Evolutionary conservation across 164 flowering plant species (phyloP), one percentile per base, ranked within the genome.

Genomic region (Tetrastigma voinierianum): DNA sequence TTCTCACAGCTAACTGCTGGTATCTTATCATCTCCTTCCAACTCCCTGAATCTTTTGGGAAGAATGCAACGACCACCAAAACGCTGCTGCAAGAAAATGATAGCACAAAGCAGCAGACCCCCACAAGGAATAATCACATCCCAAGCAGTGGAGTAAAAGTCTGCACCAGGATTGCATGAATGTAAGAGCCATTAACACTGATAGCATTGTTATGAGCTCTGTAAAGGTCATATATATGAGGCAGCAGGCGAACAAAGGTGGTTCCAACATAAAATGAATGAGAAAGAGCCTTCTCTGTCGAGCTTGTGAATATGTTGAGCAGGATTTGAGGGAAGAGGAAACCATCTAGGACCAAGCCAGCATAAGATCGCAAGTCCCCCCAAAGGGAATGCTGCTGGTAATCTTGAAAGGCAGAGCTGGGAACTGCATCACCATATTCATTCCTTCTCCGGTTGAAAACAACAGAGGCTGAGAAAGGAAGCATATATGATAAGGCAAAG

Each of bases 251-350:
- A 16, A 48, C 51, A 48, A 48, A 48, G 11, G 51, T 48, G n/a
- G 51, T 12, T 48, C 51, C 51, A 48, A 48, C 51, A 48, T 48
- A 48, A 16, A 48, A 48, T 48, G 51, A 16, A 48, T 48, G n/a
- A 9, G n/a, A 12, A 48, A 48, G 51, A 48, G 51, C 51, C 11
- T 16, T 48, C 51, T 12, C 51, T 16, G 14, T 48, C 11, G 51
- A 48, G 51, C n/a, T 5, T 16, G 14, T 7, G 51, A 48, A 12
- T 14, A 48, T 48, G 51, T 48, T 48, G 51, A 48, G n/a, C 51
- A 48, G n/a, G 51, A 48, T 48, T 48, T 48, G 51, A 48, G 51
- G 51, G 15, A 48, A 48, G n/a, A 48, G 51, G n/a, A 48, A 48
- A 48, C 15, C 51, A 3, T 48, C 51, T 48, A 48, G 15, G 15